phyloP scores from a whole-genome alignment of 75 land plant species.

The Pinus taeda region DNA sequence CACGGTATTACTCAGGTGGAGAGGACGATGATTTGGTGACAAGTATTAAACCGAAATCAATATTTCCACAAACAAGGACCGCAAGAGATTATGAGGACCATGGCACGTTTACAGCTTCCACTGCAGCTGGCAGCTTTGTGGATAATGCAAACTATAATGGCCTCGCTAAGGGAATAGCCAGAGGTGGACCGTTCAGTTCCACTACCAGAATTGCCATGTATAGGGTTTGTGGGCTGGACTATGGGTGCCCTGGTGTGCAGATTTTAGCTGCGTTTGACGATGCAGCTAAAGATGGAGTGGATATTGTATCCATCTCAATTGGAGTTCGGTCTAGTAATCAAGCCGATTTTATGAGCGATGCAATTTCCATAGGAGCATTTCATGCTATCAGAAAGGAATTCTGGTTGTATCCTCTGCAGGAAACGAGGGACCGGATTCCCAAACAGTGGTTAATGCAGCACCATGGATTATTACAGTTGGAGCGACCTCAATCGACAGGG shows the following conservation, averaged over 20 bases:
- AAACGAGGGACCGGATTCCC: slow-evolving; percentile 34
- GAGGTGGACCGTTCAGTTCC: slow-evolving; percentile 50
- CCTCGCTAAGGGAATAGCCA: slow-evolving; percentile 57
- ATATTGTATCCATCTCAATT: slow-evolving; percentile 57
- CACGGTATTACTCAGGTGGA: slow-evolving; percentile 36
- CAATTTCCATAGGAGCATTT: slow-evolving; percentile 25
- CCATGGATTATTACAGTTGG: slow-evolving; percentile 43
- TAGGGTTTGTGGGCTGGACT: slow-evolving; percentile 36
- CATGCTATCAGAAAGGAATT: slow-evolving; percentile 26
- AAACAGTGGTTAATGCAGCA: slow-evolving; percentile 15
- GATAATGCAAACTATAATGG: slow-evolving; percentile 54
- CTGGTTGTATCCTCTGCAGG: slow-evolving; percentile 26
- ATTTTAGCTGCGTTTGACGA: slow-evolving; percentile 56
- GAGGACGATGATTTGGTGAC: too few species aligned
- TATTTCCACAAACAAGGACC: slow-evolving; percentile 17
- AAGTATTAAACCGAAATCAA: not conserved
- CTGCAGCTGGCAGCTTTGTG: slow-evolving; percentile 50
- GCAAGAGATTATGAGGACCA: slow-evolving; percentile 66
- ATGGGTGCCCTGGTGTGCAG: slow-evolving; percentile 36
- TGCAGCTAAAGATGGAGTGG: slow-evolving; percentile 54
- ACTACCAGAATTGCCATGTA: not conserved
- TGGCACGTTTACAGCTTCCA: slow-evolving; percentile 77
- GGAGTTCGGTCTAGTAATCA: slow-evolving; percentile 24
- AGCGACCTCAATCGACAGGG: slow-evolving; percentile 37
- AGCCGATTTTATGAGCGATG: slow-evolving; percentile 32